Evolutionary conservation across 179 eudicot species (phyloP), one percentile per base, ranked within the genome.

Genomic region (Drosera spatulata): DNA sequence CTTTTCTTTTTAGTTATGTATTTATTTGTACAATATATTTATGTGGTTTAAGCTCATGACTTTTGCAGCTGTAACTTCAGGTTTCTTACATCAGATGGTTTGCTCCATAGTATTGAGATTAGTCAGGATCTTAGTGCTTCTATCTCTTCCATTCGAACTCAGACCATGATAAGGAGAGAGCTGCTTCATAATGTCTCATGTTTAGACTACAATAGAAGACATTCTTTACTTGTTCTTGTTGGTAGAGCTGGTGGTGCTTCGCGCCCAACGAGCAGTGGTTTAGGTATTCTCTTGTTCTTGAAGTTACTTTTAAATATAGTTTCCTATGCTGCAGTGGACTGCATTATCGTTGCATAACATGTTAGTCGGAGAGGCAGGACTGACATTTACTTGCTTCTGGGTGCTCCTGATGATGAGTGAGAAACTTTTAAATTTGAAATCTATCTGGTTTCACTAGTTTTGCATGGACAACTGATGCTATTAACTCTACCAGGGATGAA

Each of bases 31-130:
- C 33, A 22, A 22, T 22, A 22, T 22, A 22, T 22, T 22, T 22
- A 22, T 22, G 33, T 22, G 33, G 41, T 68, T 71, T 72, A 60
- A 70, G 56, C 59, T 41, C 55, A 62, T 69, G 55, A 58, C 59
- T 66, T 75, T 69, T 70, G 15, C 88, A 93, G 99, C 85, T 89
- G 95, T 77, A 74, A 66, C 77, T 93, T 93, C 79, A 77, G 74
- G 41, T 65, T 93, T 66, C 77, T 89, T 71, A 76, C 76, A 63
- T 82, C 99, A 51, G 97, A 89, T 75, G 95, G 97, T 50, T 76
- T 78, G 11, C 73, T 84, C 73, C 88, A 84, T 70, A 79, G 75
- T 60, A 76, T 93, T 13, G 99, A 93, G 79, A 77, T 89, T 65
- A 77, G 85, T 66, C 88, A 85, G 76, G 87, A 91, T 75, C 85